Percentiles rank a stretch among this genome's conserved stretches.
Conservation (phyloP, 2,329 filamentous ascomycete genomes). For the Cladophialophora chaetospira region DNA sequence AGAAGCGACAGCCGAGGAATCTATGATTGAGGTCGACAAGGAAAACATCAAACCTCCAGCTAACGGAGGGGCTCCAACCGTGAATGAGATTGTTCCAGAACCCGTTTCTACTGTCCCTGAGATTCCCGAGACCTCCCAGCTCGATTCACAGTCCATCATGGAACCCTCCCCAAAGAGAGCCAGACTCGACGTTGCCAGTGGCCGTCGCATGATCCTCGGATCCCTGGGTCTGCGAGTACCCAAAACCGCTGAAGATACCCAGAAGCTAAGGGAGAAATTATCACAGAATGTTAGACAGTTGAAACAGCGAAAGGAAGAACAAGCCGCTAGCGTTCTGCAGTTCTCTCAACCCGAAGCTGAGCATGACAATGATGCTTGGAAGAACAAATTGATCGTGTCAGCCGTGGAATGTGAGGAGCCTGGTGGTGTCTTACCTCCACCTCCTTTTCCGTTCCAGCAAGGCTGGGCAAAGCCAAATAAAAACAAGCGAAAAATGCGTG, state of each 20-base stretch:
- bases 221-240: constrained; percentile 70
- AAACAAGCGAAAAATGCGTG: constrained; percentile 22
- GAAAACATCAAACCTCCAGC: neutral
- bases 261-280: constrained; percentile 60
- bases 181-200: constrained; percentile 61
- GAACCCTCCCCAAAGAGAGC: constrained; percentile 38
- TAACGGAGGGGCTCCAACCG: neutral
- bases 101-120: neutral
- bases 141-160: neutral
- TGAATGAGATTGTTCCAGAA: neutral
- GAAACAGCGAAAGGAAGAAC: constrained; percentile 1
- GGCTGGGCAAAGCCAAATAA: constrained; percentile 61
- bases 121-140: neutral
- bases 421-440: constrained; percentile 67
- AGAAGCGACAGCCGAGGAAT: neutral
- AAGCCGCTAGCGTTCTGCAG: constrained; percentile 1
- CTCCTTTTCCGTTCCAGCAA: constrained; percentile 87
- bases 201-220: constrained; percentile 69
- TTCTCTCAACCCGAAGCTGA: constrained; percentile 48
- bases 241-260: constrained; percentile 68
- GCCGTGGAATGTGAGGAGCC: constrained; percentile 85
- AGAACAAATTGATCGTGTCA: constrained; percentile 69
- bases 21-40: neutral
- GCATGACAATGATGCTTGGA: constrained; percentile 60
- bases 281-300: constrained; percentile 39